Evolutionary conservation across 441 rosid genomes (phyloP).

Genomic region (Erodium chrysanthum): DNA sequence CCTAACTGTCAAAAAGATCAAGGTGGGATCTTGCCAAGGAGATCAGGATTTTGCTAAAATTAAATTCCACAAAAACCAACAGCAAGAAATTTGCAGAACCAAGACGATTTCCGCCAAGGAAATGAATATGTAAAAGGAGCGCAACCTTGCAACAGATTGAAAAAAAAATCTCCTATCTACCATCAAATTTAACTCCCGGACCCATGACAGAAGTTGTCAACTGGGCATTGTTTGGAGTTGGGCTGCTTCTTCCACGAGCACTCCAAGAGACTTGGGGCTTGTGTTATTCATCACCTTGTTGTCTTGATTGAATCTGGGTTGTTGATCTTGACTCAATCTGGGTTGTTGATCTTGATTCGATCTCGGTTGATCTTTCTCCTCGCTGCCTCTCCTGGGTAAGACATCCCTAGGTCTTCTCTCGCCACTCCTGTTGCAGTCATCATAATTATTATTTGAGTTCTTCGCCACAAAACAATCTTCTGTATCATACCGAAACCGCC

Average conservation of each 20-base stretch:
- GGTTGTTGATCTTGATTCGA: constrained; percentile 7
- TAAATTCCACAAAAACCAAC: constrained; percentile 8
- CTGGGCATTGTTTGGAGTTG: not conserved
- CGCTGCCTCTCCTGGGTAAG: constrained; percentile 10
- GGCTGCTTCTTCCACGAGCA: constrained; percentile 4
- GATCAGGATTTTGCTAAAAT: constrained; percentile 5
- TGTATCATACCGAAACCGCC: constrained; percentile 22
- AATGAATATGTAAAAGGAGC: constrained; percentile 5
- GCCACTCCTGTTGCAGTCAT: constrained; percentile 13
- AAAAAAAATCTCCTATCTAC: constrained; percentile 14
- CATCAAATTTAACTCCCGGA: constrained; percentile 1
- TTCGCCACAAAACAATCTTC: constrained; percentile 23
- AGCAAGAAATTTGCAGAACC: constrained; percentile 17
- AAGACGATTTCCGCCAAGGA: constrained; percentile 19
- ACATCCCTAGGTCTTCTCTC: constrained; percentile 11
- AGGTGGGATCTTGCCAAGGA: constrained; percentile 9
- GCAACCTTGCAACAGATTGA: constrained; percentile 9
- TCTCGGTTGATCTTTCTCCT: constrained; percentile 13
- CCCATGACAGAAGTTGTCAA: constrained; percentile 8
- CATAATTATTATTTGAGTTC: constrained; percentile 13
- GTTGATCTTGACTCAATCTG: constrained; percentile 3
- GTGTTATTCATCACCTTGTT: constrained; percentile 1
- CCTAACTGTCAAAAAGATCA: not conserved
- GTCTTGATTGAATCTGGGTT: constrained; percentile 1
- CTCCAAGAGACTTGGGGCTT: constrained; percentile 6